Evolutionary conservation across 1,284 basidiomycete genomes (phyloP).

Genomic region (Puccinia polysora): DNA sequence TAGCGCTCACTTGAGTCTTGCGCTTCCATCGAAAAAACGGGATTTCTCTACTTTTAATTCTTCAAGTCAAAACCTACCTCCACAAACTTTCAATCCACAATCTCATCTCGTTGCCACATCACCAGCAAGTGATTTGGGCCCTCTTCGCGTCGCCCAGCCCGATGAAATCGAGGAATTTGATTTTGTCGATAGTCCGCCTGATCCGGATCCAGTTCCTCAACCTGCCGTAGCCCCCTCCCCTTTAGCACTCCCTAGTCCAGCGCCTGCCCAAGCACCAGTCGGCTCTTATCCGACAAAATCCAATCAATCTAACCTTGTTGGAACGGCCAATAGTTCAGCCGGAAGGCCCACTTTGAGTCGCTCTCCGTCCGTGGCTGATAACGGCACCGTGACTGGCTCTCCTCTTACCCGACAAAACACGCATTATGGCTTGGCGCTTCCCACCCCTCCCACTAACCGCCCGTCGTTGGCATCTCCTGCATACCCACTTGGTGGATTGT

Average conservation of each 20-base stretch:
- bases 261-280: background rate
- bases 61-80: background rate
- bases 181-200: constrained; percentile 39
- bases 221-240: constrained; percentile 15
- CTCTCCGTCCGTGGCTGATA: constrained; percentile 30
- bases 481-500: constrained; percentile 5
- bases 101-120: constrained; percentile 13
- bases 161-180: constrained; percentile 43
- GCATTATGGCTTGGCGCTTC: constrained; percentile 18
- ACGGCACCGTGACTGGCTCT: background rate
- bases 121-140: constrained; percentile 29
- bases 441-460: constrained; percentile 13
- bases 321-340: constrained; percentile 4
- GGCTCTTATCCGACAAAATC: background rate
- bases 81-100: constrained; percentile 9
- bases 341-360: constrained; percentile 23
- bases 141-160: constrained; percentile 33
- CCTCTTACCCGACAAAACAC: constrained; percentile 6
- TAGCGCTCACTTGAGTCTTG: background rate
- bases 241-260: constrained; percentile 30
- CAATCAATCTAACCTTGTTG: background rate
- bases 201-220: constrained; percentile 29
- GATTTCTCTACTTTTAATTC: constrained; percentile 8
- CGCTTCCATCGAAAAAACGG: constrained; percentile 12
- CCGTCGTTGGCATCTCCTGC: constrained; percentile 18